Evolutionary conservation across 257 asterid species (phyloP), one percentile per base, ranked within the genome.

Genomic region (Ophiorrhiza pumila): DNA sequence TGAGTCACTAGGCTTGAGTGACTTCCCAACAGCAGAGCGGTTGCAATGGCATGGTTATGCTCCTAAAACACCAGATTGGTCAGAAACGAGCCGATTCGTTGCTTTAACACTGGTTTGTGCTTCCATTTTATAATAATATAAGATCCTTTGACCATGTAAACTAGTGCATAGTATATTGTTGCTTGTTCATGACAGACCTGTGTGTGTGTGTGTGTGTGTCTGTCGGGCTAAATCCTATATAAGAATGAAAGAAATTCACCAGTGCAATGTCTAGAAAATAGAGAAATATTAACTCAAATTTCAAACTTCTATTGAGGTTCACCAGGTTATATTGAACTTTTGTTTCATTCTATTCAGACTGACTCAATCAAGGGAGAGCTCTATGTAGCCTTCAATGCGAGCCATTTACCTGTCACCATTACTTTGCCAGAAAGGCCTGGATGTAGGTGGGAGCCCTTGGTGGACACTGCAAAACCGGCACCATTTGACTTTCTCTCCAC

Each of bases 11-110:
- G 95, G 99, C 77, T 88, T 88, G 73, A 74, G 85, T 35, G 91
- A 87, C 76, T 94, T 91, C 90, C 99, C 93, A 46, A 94, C 92
- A 59, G 96, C 99, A 41, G 96, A 94, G 83, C 83, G 95, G 79
- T 80, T 94, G 79, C 90, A 87, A 69, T 94, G 99, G 97, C 99
- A 94, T 63, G 97, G 99, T 77, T 95, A 90, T 82, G 74, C 87
- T 69, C 92, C 97, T n/a, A 91, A 80, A 65, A 60, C 69, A 42
- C 99, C 99, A 50, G 93, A 94, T 81, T 94, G 99, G 97, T 86
- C 97, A 1, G 90, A 90, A 65, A 68, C 86, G 27, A 94, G 95
- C 82, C 88, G 99, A 74, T 94, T 86, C 47, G 99, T 94, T 41
- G 96, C 97, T 5, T 86, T 91, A 79, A 87, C 99, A 35, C 76